Percentiles rank a stretch among this genome's conserved stretches.
These are phyloP conservation scores for Sanghuangporus sanghuang DNA, from an alignment of 1,284 basidiomycete species.

Conservation along the genomic window DNA sequence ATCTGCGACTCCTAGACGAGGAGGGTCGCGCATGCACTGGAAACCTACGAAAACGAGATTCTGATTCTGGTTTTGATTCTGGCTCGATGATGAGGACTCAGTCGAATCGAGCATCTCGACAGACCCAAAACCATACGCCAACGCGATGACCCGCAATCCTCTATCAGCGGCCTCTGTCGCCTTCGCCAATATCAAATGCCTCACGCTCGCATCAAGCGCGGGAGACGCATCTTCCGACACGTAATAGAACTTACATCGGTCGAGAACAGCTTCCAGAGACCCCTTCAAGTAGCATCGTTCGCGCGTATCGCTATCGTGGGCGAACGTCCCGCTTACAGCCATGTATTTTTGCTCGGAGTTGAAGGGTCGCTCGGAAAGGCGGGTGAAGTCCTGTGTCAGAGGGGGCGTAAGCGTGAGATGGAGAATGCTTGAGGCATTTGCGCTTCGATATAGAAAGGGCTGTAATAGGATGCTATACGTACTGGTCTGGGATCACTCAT, in stretches of 20 bases:
- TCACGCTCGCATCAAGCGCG: constrained; percentile 63
- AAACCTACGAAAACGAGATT: constrained; percentile 88
- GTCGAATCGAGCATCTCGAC: constrained; percentile 32
- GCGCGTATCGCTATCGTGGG: constrained; percentile 35
- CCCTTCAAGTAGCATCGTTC: constrained; percentile 93
- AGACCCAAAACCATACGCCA: constrained; percentile 80
- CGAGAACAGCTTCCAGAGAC: constrained; percentile 83
- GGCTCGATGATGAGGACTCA: constrained; percentile 21
- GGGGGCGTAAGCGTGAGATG: background rate
- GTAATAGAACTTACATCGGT: constrained; percentile 84
- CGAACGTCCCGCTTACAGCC: constrained; percentile 68
- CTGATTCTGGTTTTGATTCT: constrained; percentile 21
- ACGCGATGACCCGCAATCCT: constrained; percentile 85
- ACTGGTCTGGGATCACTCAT: constrained; percentile 50
- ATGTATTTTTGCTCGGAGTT: constrained; percentile 92
- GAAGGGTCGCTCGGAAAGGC: constrained; percentile 82
- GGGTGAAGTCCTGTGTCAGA: constrained; percentile 56
- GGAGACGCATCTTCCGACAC: constrained; percentile 82
- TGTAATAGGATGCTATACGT: background rate
- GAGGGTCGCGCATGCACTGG: constrained; percentile 94
- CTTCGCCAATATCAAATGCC: constrained; percentile 60
- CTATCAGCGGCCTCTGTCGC: constrained; percentile 68
- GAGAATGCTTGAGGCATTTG: background rate
- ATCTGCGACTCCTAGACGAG: constrained; percentile 88
- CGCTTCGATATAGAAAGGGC: background rate